Percentiles rank a stretch among this genome's conserved stretches.
These are phyloP conservation scores for Ambrosiella xylebori DNA, from an alignment of 2,329 filamentous ascomycete species.

Conservation along the genomic window DNA sequence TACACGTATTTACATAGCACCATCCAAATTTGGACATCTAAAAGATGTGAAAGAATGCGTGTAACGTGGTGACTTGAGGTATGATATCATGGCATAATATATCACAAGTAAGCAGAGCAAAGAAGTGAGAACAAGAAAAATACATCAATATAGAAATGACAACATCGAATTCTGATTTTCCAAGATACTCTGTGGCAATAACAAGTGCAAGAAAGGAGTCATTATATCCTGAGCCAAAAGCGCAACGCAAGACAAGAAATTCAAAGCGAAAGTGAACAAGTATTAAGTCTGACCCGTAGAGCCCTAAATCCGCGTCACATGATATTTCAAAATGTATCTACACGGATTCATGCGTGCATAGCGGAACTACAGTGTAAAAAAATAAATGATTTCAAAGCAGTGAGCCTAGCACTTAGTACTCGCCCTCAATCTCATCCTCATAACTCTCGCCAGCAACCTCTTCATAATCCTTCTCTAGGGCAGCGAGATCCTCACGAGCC, in stretches of 20 bases:
- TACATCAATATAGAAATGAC: slow-evolving; percentile 3
- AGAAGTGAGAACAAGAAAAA: background rate
- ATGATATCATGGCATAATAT: no score
- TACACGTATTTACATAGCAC: background rate
- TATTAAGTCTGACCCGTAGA: slow-evolving; percentile 1
- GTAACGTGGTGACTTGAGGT: no score
- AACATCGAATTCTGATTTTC: background rate
- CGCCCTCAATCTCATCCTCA: slow-evolving; percentile 46
- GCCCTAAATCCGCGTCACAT: slow-evolving; percentile 1
- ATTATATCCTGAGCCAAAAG: background rate
- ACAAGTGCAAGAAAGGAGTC: background rate
- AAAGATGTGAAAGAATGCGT: no score
- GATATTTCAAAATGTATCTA: slow-evolving; percentile 6
- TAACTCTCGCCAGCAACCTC: slow-evolving; percentile 65
- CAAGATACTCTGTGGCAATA: background rate
- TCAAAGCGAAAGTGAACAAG: background rate
- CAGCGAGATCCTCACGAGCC: slow-evolving; percentile 70
- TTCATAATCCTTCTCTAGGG: slow-evolving; percentile 74
- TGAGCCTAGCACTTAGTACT: slow-evolving; percentile 48
- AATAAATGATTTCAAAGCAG: slow-evolving; percentile 6
- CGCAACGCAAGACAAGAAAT: background rate
- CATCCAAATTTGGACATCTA: background rate
- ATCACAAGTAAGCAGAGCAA: background rate
- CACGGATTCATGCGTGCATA: slow-evolving; percentile 1
- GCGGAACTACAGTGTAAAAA: slow-evolving; percentile 1